These are phyloP conservation scores for Canariomyces notabilis DNA, from an alignment of 2,329 filamentous ascomycete genomes.

Conservation along the genomic window DNA sequence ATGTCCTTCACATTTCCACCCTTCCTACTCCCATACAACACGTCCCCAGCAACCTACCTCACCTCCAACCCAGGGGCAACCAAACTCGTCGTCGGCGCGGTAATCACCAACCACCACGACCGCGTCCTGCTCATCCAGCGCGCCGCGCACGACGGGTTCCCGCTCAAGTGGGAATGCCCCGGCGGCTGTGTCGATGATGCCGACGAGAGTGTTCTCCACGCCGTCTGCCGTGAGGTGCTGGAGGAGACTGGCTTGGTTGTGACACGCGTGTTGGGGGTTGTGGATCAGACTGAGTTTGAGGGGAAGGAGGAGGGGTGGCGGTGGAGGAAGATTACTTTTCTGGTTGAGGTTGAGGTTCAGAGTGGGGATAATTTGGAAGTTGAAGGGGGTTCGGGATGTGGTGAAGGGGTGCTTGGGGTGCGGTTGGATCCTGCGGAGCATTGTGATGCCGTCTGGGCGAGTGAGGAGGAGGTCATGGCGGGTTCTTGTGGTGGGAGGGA, in stretches of 20 bases:
- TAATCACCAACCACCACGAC: conserved; percentile 11
- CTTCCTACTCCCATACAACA: conserved; percentile 7
- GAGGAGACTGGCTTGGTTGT: conserved; percentile 21
- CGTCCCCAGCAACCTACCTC: conserved; percentile 9
- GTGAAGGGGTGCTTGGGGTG: conserved; percentile 2
- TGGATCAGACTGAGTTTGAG: conserved; percentile 13
- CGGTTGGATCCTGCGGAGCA: conserved; percentile 16
- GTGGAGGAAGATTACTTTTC: conserved; percentile 19
- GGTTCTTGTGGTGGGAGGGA: conserved; percentile 8
- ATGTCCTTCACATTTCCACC: not conserved
- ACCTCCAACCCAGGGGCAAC: conserved; percentile 8
- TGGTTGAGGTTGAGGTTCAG: conserved; percentile 10
- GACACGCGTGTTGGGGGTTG: not conserved
- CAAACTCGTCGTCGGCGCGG: conserved; percentile 17
- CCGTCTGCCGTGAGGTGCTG: conserved; percentile 15
- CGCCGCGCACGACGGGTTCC: conserved; percentile 21
- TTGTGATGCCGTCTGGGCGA: conserved; percentile 18
- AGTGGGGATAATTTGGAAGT: too few relatives aligned
- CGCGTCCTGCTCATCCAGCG: conserved; percentile 23
- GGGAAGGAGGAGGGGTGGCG: not conserved
- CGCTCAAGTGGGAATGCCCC: conserved; percentile 19
- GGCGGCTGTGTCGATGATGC: conserved; percentile 18
- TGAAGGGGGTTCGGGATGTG: not conserved
- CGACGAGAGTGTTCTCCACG: conserved; percentile 14
- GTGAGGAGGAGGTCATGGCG: conserved; percentile 4